phyloP scores from a whole-genome alignment of 208 protist genomes.

The Borovskyia barvae region DNA sequence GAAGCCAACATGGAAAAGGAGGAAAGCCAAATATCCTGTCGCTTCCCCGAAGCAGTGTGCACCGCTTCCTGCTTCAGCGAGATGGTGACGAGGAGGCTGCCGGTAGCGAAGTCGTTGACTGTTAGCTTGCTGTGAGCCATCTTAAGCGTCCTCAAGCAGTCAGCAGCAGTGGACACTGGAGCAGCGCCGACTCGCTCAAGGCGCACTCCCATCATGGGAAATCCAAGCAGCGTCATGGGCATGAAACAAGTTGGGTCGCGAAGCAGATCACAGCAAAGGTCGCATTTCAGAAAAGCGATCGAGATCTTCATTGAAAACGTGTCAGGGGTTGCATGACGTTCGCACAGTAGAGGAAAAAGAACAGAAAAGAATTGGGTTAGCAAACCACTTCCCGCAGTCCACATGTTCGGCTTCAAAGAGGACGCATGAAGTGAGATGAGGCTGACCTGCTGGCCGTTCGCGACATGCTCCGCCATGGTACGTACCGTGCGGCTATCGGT shows the following conservation, averaged over 20 bases:
- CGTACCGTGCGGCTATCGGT: slow-evolving; percentile 10
- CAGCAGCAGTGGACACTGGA: slow-evolving; percentile 10
- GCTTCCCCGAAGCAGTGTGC: not conserved
- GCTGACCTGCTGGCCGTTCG: slow-evolving; percentile 2
- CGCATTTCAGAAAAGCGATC: slow-evolving; percentile 40
- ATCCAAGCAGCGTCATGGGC: slow-evolving; percentile 21
- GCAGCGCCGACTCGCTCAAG: slow-evolving; percentile 8
- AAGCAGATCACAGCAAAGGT: slow-evolving; percentile 42
- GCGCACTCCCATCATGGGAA: slow-evolving; percentile 33
- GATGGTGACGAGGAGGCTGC: slow-evolving; percentile 22
- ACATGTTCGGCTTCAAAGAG: not conserved
- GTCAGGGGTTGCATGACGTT: not conserved
- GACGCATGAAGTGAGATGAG: slow-evolving; percentile 10
- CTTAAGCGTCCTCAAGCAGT: slow-evolving; percentile 7
- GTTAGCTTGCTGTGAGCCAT: slow-evolving; percentile 10
- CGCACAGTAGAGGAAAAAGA: slow-evolving; percentile 11
- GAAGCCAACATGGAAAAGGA: slow-evolving; percentile 20
- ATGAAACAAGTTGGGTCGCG: not conserved
- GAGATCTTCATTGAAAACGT: slow-evolving; percentile 26
- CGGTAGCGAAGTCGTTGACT: slow-evolving; percentile 20
- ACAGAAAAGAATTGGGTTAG: slow-evolving; percentile 21
- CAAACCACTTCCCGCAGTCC: slow-evolving; percentile 8
- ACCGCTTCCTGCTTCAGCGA: slow-evolving; percentile 20
- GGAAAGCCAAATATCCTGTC: slow-evolving; percentile 38
- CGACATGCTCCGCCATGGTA: slow-evolving; percentile 3